Base-by-base conservation (phyloP, 2,329 filamentous ascomycete genomes). In the Fusarium beomiforme region DNA sequence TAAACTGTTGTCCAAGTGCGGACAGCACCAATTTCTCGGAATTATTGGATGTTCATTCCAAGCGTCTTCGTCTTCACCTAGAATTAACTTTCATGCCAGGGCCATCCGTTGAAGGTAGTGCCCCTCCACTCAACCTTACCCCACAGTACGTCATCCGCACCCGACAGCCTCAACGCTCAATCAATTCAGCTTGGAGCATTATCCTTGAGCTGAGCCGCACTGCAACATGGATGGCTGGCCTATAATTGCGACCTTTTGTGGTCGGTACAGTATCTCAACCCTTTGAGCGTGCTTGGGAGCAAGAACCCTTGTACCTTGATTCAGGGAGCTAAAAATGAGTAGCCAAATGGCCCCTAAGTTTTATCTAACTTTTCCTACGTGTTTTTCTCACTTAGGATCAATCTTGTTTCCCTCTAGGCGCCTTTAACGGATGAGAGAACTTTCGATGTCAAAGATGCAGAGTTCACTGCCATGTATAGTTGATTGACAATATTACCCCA, bases 61-160 rank as follows among this genome's bases (percentile, higher is more conserved):
- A 13, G 11, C 17, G n/a, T 53, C 34, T 21, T 36, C 42, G 14
- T 23, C 39, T 33, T 55, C 49, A 33, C 39, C 39, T 60, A 43
- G 24, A 24, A 33, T 53, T 39, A 59, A 23, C 55, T 41, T 53
- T 53, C 43, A 39, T 41, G 31, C 41, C 58, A 46, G 39, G 39
- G 31, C 50, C 31, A 57, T 44, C 49, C n/a, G 23, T 57, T 31
- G 10, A 24, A 19, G 10, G 10, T 31, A 19, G 10, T 67, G 41
- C 63, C 65, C 65, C 65, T 67, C 65, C 29, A 29, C 29, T 12
- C 19, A 11, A 54, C 26, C 34, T 31, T 59, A 64, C 73, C 73
- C 73, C 71, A 74, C 71, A 64, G 51, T 67, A 74, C 73, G 73
- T 75, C 73, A 75, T 75, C 61, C 50, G 14, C 36, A 41, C 29